A percentile compares a stretch with the other conserved stretches of the same genome.
phyloP scores from a whole-genome alignment of 257 asterid genomes.

The Solanum pennellii region DNA sequence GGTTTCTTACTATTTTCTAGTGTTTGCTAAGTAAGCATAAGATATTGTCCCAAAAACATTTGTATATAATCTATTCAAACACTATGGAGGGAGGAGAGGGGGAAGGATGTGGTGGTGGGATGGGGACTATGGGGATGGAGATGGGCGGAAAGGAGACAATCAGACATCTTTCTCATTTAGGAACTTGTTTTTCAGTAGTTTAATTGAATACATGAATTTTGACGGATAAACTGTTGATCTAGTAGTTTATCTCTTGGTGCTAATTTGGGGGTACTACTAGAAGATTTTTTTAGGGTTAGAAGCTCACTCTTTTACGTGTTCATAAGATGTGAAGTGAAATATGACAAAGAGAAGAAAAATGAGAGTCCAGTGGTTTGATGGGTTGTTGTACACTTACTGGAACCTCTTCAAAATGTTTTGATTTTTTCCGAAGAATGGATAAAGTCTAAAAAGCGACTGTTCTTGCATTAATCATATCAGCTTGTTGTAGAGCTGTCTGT shows the following conservation, averaged over 20 bases:
- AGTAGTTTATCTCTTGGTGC: neutral
- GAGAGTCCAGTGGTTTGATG: neutral
- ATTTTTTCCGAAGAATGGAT: neutral
- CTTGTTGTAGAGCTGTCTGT: neutral
- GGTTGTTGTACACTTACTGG: neutral
- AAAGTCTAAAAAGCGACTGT: neutral
- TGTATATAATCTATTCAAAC: neutral
- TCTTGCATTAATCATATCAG: neutral
- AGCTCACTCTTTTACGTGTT: neutral
- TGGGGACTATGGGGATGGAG: neutral
- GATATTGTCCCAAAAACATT: neutral
- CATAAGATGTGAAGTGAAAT: neutral
- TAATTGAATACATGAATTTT: neutral
- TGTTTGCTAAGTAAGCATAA: neutral
- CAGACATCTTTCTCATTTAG: neutral
- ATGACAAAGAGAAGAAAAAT: neutral
- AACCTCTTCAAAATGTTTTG: neutral
- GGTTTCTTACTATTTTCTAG: neutral
- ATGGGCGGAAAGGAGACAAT: neutral
- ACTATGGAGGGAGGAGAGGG: neutral
- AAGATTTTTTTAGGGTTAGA: neutral
- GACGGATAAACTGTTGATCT: neutral
- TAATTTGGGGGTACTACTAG: neutral
- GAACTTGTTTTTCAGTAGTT: neutral
- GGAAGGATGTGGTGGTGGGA: neutral